phyloP scores from a whole-genome alignment of 352 stramenopile species.

The Pythium dissimile region DNA sequence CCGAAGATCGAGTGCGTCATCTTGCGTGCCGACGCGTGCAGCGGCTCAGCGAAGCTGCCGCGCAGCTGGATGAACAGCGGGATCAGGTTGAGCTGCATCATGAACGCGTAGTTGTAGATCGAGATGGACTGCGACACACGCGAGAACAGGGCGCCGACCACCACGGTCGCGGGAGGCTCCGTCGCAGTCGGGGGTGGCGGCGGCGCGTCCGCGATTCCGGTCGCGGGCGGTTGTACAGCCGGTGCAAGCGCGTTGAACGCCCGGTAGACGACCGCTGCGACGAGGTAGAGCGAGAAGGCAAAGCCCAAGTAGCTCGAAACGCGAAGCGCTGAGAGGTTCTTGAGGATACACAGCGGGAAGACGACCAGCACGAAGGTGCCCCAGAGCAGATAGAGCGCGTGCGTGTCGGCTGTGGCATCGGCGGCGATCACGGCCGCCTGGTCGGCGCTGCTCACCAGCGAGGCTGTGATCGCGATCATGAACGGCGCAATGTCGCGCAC shows the following conservation, averaged over 20 bases:
- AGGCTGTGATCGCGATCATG: conserved; percentile 32
- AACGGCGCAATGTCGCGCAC: conserved; percentile 65
- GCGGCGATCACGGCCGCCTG: conserved; percentile 11
- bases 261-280: conserved; percentile 52
- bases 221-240: background rate
- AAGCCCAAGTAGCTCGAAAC: conserved; percentile 73
- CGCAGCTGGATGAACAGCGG: conserved; percentile 72
- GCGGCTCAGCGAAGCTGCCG: conserved; percentile 48
- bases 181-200: conserved; percentile 1
- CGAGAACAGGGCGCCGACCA: conserved; percentile 28
- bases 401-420: no score
- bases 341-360: conserved; percentile 68
- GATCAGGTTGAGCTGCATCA: conserved; percentile 82
- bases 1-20: conserved; percentile 52
- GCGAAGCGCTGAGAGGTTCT: conserved; percentile 61
- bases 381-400: conserved; percentile 60
- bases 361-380: conserved; percentile 46
- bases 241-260: conserved; percentile 30
- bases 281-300: conserved; percentile 59
- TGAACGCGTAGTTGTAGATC: conserved; percentile 85
- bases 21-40: conserved; percentile 39
- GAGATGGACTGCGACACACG: conserved; percentile 54
- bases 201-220: background rate
- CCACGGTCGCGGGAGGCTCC: background rate
- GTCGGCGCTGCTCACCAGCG: conserved; percentile 4